These are phyloP conservation scores for Kingdonia uniflora DNA, from an alignment of 164 flowering plant species.

Conservation along the genomic window DNA sequence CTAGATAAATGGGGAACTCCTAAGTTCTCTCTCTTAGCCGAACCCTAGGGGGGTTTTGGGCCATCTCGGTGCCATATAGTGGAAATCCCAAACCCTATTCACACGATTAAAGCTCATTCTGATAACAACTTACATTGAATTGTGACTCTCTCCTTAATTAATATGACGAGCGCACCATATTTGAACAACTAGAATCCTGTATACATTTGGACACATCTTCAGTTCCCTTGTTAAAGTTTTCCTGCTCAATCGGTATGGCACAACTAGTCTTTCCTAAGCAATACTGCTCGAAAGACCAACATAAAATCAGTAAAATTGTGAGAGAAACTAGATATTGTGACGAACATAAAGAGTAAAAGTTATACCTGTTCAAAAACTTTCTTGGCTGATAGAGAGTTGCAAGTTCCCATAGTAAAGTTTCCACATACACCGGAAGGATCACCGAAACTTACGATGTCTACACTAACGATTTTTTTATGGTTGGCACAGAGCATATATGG, in stretches of 20 bases:
- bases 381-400: slow-evolving; percentile 30
- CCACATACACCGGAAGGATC: slow-evolving; percentile 64
- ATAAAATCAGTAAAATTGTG: neutral
- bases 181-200: slow-evolving; percentile 62
- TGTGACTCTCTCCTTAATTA: too few relatives aligned
- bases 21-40: too few relatives aligned
- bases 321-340: too few relatives aligned
- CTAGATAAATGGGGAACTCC: too few relatives aligned
- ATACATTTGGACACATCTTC: slow-evolving; percentile 31
- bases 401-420: slow-evolving; percentile 28
- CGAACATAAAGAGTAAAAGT: too few relatives aligned
- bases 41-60: too few relatives aligned
- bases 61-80: too few relatives aligned
- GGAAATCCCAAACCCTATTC: too few relatives aligned
- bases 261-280: slow-evolving; percentile 65
- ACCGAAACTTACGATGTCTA: slow-evolving; percentile 78
- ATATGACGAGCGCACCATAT: slow-evolving; percentile 8
- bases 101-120: too few relatives aligned
- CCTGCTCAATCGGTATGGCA: slow-evolving; percentile 26
- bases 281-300: slow-evolving; percentile 24
- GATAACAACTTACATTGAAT: too few relatives aligned
- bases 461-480: slow-evolving; percentile 27
- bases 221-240: slow-evolving; percentile 15
- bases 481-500: slow-evolving; percentile 41
- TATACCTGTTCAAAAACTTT: slow-evolving; percentile 47